phyloP scores from a whole-genome alignment of 495 filamentous ascomycete species.

The Neurospora tetraspora region DNA sequence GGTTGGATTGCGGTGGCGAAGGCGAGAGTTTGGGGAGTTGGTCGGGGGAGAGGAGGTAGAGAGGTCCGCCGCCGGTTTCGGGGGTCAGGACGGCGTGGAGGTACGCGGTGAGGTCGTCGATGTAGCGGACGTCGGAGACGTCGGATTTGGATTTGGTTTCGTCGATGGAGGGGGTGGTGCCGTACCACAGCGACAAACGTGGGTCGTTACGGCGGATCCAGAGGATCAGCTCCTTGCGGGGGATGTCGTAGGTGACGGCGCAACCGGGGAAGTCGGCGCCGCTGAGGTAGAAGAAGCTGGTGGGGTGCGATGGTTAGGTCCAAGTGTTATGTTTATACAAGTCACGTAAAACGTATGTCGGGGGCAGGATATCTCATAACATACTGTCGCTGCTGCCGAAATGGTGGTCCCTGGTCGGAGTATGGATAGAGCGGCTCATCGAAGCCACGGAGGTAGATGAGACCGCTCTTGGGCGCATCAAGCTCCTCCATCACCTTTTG shows the following conservation, averaged over 20 bases:
- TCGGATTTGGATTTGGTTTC: conserved; percentile 41
- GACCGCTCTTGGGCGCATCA: conserved; percentile 41
- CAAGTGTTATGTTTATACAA: too few species aligned
- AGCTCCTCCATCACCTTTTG: conserved; percentile 60
- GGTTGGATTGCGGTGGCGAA: conserved; percentile 5
- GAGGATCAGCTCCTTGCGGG: conserved; percentile 43
- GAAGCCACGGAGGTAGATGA: conserved; percentile 51
- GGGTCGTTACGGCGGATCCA: conserved; percentile 52
- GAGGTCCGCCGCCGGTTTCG: conserved; percentile 13
- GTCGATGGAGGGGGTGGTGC: conserved; percentile 40
- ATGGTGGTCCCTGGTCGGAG: conserved; percentile 48
- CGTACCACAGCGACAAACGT: conserved; percentile 49
- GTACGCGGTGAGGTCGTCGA: conserved; percentile 24
- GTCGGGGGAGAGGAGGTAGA: conserved; percentile 34
- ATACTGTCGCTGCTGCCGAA: conserved; percentile 56
- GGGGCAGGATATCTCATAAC: conserved; percentile 1
- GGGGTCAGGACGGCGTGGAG: conserved; percentile 19
- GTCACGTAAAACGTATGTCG: background rate
- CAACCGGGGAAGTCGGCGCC: conserved; percentile 53
- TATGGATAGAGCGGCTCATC: conserved; percentile 42
- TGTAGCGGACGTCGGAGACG: conserved; percentile 41
- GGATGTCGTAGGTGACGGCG: conserved; percentile 52
- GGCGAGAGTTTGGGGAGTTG: conserved; percentile 29
- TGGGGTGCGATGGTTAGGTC: background rate
- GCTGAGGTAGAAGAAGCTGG: conserved; percentile 56